Evolutionary conservation across 176 grass and related monocot genomes (phyloP).

Genomic region (Typha latifolia): DNA sequence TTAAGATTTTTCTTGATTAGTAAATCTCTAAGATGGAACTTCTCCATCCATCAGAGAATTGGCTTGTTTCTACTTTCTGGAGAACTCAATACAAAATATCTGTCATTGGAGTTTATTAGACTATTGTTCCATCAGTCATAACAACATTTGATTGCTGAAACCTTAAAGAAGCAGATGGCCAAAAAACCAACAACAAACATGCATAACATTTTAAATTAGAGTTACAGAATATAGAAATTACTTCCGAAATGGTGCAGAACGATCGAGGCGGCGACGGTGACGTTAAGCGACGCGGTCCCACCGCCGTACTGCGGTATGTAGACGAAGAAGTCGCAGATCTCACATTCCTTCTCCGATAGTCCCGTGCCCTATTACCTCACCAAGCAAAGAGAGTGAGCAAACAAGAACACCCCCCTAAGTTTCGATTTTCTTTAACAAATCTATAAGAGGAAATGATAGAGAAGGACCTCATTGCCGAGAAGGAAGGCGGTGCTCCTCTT

Average conservation of each 20-base stretch:
- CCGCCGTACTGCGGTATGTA: slow-evolving; percentile 89
- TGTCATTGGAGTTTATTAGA: too few species aligned
- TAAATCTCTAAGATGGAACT: too few species aligned
- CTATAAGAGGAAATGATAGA: not conserved
- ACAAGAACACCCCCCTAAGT: not conserved
- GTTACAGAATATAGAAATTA: slow-evolving; percentile 14
- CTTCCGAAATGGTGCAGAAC: slow-evolving; percentile 79
- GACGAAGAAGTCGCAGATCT: slow-evolving; percentile 83
- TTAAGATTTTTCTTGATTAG: too few species aligned
- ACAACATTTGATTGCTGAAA: not conserved
- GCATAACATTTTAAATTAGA: not conserved
- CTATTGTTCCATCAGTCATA: too few species aligned
- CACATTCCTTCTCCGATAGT: slow-evolving; percentile 64
- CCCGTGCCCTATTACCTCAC: slow-evolving; percentile 47
- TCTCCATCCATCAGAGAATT: too few species aligned
- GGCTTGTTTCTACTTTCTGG: too few species aligned
- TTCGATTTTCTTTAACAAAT: not conserved
- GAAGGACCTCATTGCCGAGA: slow-evolving; percentile 77
- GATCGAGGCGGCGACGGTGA: slow-evolving; percentile 87
- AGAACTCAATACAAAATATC: too few species aligned
- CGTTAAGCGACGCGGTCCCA: slow-evolving; percentile 93
- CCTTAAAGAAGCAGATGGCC: not conserved
- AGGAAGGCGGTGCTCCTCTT: slow-evolving; percentile 64
- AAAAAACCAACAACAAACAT: not conserved
- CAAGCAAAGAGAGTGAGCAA: not conserved